Evolutionary conservation across 208 protist species (phyloP), one percentile per base, ranked within the genome.

Genomic region (Trypanosoma mega): DNA sequence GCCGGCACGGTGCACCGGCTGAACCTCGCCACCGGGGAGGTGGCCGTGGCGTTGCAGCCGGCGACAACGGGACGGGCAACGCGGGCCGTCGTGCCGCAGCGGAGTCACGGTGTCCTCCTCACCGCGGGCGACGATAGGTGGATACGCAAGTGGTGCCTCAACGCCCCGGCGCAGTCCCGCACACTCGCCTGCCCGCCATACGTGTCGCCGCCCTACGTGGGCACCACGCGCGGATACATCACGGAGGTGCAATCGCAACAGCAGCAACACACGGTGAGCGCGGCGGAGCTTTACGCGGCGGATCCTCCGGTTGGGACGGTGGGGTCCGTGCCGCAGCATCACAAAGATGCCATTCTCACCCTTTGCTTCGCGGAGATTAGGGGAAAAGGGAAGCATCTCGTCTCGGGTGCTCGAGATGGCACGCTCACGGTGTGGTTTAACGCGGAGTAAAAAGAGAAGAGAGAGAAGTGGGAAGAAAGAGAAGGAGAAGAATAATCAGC

Each of bases 111-210:
- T 21, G 39, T 56, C 18, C 63, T 93, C 16, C 74, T 89, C 26
- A 85, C 87, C 2, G 87, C 74, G n/a, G 56, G 68, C 47, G 76
- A 87, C 44, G 83, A 91, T 20, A 83, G 80, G 45, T 75, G 62
- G 45, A 78, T 93, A 20, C 68, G 81, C 2, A 59, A 59, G 58
- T 93, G 87, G 87, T 73, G 57, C 27, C 58, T 70, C 44, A 56
- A 34, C 44, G 29, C 54, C 27, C 49, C 63, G 18, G 44, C 44
- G 21, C 47, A 48, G 30, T 91, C 80, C 0, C 72, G 71, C 30
- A 81, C 80, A 29, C 33, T 91, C 16, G 45, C 48, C 1, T 85
- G 53, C 46, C 55, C 53, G 0, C 77, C 78, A 2, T 76, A 60
- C 51, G 30, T 24, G 12, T 80, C 81, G 0, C 69, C 72, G 20